phyloP scores from a whole-genome alignment of 192 early-diverging fungal genomes.

The Dispira parvispora region DNA sequence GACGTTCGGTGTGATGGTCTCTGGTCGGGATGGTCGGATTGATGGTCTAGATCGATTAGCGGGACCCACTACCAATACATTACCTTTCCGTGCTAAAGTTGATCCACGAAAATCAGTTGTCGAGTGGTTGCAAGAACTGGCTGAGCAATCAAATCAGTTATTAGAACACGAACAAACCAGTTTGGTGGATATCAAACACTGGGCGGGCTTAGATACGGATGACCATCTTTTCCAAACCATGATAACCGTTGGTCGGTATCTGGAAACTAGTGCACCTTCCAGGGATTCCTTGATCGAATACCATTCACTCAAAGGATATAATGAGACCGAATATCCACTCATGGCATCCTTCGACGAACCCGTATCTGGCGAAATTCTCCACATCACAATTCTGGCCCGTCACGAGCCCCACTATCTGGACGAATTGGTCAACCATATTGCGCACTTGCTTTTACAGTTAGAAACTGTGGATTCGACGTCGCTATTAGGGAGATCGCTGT shows the following conservation, averaged over 20 bases:
- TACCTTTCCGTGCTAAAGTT: not conserved
- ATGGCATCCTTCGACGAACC: not conserved
- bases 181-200: not conserved
- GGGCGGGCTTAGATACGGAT: not conserved
- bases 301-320: not conserved
- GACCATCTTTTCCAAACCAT: not conserved
- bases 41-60: not conserved
- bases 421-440: too few species aligned
- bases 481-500: too few species aligned
- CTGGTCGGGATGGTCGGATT: not conserved
- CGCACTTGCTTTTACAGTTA: too few species aligned
- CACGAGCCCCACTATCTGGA: too few species aligned
- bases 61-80: not conserved
- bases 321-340: slow-evolving; percentile 1
- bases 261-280: too few species aligned
- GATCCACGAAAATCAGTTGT: not conserved
- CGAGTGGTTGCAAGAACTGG: not conserved
- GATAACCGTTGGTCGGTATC: too few species aligned
- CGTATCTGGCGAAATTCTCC: too few species aligned
- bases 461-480: too few species aligned
- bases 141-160: not conserved
- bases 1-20: slow-evolving; percentile 1
- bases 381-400: too few species aligned
- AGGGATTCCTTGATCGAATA: too few species aligned
- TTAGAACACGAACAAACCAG: not conserved